Percentiles rank a stretch among this genome's conserved stretches.
Evolutionary conservation across 768 basidiomycete genomes (phyloP).

Genomic region (Tricholoma furcatifolium): DNA sequence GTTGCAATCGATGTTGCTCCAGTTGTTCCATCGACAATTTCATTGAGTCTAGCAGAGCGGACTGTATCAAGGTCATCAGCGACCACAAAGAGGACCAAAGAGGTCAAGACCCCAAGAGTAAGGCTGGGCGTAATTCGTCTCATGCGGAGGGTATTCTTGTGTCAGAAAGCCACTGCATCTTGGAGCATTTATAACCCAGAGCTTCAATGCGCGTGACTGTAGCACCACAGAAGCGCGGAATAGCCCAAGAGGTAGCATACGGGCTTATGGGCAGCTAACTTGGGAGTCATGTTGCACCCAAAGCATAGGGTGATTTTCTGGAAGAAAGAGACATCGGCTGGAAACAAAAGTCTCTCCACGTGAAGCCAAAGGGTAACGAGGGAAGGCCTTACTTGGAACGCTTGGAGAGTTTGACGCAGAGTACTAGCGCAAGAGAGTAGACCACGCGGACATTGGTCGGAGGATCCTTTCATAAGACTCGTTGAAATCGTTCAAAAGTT

Average conservation of each 20-base stretch:
- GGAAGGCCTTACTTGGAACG: neutral
- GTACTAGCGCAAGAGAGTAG: neutral
- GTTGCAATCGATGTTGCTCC: constrained; percentile 39
- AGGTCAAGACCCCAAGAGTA: neutral
- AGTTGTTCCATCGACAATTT: constrained; percentile 39
- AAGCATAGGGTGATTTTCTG: neutral
- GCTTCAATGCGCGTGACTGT: neutral
- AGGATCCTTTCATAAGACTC: neutral
- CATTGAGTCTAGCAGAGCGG: constrained; percentile 34
- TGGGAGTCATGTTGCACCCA: constrained; percentile 4
- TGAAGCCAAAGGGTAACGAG: neutral
- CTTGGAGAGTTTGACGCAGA: neutral
- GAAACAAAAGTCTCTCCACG: neutral
- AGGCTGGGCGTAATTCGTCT: constrained; percentile 1
- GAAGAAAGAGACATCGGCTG: neutral
- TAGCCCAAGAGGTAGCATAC: constrained; percentile 1
- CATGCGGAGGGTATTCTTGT: constrained; percentile 1
- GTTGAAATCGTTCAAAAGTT: no score
- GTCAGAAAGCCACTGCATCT: neutral
- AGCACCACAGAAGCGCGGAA: neutral
- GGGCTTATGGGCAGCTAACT: neutral
- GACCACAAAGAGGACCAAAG: neutral
- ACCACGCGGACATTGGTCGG: neutral
- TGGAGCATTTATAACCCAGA: constrained; percentile 9
- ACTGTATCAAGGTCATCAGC: constrained; percentile 27